Evolutionary conservation across 768 basidiomycete species (phyloP).

Genomic region (Mycena alexandri): DNA sequence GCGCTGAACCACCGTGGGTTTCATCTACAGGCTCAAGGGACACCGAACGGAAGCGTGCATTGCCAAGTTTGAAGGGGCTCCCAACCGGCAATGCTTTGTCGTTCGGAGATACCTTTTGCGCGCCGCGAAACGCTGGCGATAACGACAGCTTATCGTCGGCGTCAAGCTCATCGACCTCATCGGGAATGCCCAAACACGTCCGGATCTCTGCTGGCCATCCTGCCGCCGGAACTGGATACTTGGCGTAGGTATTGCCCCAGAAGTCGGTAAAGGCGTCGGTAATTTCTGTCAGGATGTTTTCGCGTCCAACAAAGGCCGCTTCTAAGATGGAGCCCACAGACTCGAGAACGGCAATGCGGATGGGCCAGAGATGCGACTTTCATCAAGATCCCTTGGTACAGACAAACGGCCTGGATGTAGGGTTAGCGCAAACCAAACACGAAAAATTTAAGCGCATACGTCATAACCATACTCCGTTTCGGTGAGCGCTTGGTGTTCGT

Average conservation of each 20-base stretch:
- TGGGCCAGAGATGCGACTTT: slow-evolving; percentile 63
- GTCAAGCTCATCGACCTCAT: slow-evolving; percentile 25
- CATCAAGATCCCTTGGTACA: slow-evolving; percentile 73
- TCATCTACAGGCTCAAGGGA: slow-evolving; percentile 26
- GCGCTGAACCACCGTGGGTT: slow-evolving; percentile 14
- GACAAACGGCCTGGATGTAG: slow-evolving; percentile 64
- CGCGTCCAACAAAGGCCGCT: slow-evolving; percentile 68
- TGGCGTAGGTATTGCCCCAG: slow-evolving; percentile 66
- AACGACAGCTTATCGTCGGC: slow-evolving; percentile 17
- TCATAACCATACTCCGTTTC: slow-evolving; percentile 70
- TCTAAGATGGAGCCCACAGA: slow-evolving; percentile 64
- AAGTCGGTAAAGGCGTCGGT: slow-evolving; percentile 70
- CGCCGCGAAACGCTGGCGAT: slow-evolving; percentile 34
- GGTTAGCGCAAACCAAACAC: slow-evolving; percentile 7
- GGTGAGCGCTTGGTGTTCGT: slow-evolving; percentile 64
- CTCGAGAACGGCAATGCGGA: slow-evolving; percentile 55
- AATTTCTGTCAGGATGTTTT: slow-evolving; percentile 58
- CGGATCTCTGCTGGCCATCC: slow-evolving; percentile 69
- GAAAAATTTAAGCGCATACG: slow-evolving; percentile 51
- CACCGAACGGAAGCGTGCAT: slow-evolving; percentile 29
- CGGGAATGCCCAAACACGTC: slow-evolving; percentile 41
- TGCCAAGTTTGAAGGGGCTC: slow-evolving; percentile 23
- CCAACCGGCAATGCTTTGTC: slow-evolving; percentile 22
- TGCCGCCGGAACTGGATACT: slow-evolving; percentile 52
- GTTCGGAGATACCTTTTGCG: slow-evolving; percentile 5